A percentile compares a stretch with the other conserved stretches of the same genome.
Evolutionary conservation across 2,329 filamentous ascomycete genomes (phyloP).

Genomic region (Coleophoma eucalyptorum): DNA sequence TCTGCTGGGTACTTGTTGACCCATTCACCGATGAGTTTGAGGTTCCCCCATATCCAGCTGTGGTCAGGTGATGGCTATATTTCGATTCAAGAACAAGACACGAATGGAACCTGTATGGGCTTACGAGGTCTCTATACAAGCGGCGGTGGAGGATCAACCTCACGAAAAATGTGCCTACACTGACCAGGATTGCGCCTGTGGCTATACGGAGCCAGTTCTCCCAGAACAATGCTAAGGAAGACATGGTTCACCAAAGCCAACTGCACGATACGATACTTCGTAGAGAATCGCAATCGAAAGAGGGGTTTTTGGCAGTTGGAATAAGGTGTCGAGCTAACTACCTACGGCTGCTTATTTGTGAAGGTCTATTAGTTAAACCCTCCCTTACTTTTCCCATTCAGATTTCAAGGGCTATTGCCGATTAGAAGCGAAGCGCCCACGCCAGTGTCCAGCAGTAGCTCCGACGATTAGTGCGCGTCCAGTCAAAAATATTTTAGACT

Average conservation of each 20-base stretch:
- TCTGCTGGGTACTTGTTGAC: conserved; percentile 9
- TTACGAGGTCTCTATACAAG: background rate
- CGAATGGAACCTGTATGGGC: background rate
- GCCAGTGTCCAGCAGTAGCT: too few species aligned
- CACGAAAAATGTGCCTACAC: background rate
- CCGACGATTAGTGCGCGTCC: too few species aligned
- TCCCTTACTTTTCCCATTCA: too few species aligned
- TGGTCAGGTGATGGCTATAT: conserved; percentile 12
- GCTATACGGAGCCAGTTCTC: background rate
- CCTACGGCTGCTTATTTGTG: too few species aligned
- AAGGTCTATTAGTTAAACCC: too few species aligned
- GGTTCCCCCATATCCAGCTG: conserved; percentile 10
- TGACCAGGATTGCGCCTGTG: background rate
- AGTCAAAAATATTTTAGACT: too few species aligned
- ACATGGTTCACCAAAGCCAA: background rate
- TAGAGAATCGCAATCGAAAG: too few species aligned
- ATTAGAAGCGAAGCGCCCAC: too few species aligned
- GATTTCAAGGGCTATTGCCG: too few species aligned
- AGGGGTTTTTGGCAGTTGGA: too few species aligned
- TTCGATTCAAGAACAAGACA: background rate
- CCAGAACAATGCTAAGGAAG: background rate
- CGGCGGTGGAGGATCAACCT: background rate
- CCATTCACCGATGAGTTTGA: conserved; percentile 11
- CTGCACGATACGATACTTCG: too few species aligned
- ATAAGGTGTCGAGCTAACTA: too few species aligned